These are phyloP conservation scores for Bathelium albidoporum DNA, from an alignment of 495 filamentous ascomycete species.

Conservation along the genomic window DNA sequence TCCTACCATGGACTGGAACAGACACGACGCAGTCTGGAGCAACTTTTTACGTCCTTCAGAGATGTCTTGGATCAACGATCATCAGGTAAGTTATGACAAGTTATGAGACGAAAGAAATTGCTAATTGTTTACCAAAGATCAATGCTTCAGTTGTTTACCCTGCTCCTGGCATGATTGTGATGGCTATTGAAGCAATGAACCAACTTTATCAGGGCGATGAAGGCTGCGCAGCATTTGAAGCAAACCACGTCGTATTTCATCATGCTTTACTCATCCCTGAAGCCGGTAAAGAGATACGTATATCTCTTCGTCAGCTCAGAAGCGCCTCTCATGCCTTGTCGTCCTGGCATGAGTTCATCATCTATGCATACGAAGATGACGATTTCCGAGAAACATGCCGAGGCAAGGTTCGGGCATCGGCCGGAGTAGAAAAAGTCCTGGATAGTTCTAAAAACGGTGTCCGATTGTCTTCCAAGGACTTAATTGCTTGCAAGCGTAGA, in stretches of 20 bases:
- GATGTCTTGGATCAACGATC: conserved; percentile 45
- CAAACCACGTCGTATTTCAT: neutral
- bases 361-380: neutral
- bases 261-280: neutral
- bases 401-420: neutral
- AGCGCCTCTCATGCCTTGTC: neutral
- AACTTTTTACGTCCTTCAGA: conserved; percentile 42
- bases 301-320: neutral
- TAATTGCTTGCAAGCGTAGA: neutral
- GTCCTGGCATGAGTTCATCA: neutral
- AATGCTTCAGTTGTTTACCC: neutral
- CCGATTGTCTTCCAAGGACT: neutral
- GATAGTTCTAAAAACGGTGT: neutral
- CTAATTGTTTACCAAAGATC: neutral
- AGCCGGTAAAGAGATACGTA: neutral
- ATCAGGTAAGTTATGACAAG: conserved; percentile 18
- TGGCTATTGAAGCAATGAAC: neutral
- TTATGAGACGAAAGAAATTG: neutral
- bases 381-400: neutral
- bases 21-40: conserved; percentile 42
- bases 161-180: neutral
- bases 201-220: neutral
- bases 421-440: neutral
- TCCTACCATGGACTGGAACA: conserved; percentile 37
- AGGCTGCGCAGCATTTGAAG: neutral